Evolutionary conservation across 495 filamentous ascomycete genomes (phyloP), one percentile per base, ranked within the genome.

Genomic region (Penicillium canariense): DNA sequence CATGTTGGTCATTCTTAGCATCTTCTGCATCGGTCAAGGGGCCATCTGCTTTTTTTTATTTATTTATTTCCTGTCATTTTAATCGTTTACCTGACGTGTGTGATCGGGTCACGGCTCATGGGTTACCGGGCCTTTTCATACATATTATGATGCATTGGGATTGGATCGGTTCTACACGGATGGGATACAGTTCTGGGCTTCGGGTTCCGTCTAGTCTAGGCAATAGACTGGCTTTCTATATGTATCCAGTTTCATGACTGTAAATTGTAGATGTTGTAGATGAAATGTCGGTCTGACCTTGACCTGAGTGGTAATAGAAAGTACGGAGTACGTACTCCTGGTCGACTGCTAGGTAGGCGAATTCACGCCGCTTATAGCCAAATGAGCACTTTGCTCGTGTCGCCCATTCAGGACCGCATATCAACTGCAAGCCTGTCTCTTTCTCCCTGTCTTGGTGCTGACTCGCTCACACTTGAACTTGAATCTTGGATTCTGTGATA

Each of bases 111-210:
- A 26, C 23, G 15, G 30, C 35, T 54, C 17, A 49, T 52, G 44
- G 34, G 22, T 52, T 32, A 17, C 48, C 14, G 34, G 49, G 39
- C 50, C 40, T 60, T 46, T 52, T 48, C 40, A 48, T 50, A 57
- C 50, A 54, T 46, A 28, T 55, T 55, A 18, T 56, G 44, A 39
- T 61, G 58, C 61, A 60, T 64, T 61, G 61, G 17, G 31, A 23
- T 48, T 11, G 58, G 58, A 64, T 58, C 54, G 58, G 61, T 58
- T n/a, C 39, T 61, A 64, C 48, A 64, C 44, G 61, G 61, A 50
- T 60, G 48, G 55, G 45, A 50, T 45, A 49, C 23, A 46, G 53
- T 56, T 60, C 45, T 39, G 53, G 40, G 48, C n/a, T 53, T 42
- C 39, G 47, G 26, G 22, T 44, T 42, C 25, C 17, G 17, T 28